Base-by-base conservation (phyloP, 331 rosid species). In the Acacia pycnantha region DNA sequence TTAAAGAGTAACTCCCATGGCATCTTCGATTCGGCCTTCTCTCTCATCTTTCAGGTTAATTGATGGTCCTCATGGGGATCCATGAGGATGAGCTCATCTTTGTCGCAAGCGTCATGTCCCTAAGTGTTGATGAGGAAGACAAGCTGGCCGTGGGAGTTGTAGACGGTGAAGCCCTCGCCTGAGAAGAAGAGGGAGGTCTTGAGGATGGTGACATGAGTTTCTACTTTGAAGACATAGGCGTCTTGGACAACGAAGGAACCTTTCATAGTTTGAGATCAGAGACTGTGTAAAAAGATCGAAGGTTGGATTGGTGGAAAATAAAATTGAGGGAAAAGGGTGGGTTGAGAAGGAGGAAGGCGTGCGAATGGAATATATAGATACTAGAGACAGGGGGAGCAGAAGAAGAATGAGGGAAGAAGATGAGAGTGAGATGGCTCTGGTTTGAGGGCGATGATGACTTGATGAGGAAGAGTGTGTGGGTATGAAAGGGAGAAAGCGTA, bases 151-250 rank as follows among this genome's bases (percentile, higher is more conserved):
- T 27, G 29, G 29, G 29, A 27, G 29, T 27, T 1, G 29, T 27
- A 27, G 1, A 27, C 29, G 29, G 1, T 27, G 29, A 27, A 27
- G 29, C 29, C 29, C 1, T 27, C 29, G 29, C 29, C 29, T 27
- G 1, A 27, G 29, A 27, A 27, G 29, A 27, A 27, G 29, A 27
- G 29, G 29, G 29, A 27, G 29, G 98, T 95, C 75, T 92, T 95
- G 16, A 90, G 89, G 31, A 95, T 94, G 11, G 98, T 93, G 65
- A 95, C 88, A 8, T 68, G 69, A 2, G 93, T 92, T 47, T 91
- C 98, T 73, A 91, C 85, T 8, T 82, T 68, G 46, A 21, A 81
- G 0, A 93, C 90, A 26, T 81, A 93, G 41, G 21, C 84, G 18
- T 88, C 79, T 51, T 87, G 90, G n/a, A 89, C 90, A 24, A 92